Evolutionary conservation across 2,329 filamentous ascomycete species (phyloP), one percentile per base, ranked within the genome.

Genomic region (Acrocalymma vagum): DNA sequence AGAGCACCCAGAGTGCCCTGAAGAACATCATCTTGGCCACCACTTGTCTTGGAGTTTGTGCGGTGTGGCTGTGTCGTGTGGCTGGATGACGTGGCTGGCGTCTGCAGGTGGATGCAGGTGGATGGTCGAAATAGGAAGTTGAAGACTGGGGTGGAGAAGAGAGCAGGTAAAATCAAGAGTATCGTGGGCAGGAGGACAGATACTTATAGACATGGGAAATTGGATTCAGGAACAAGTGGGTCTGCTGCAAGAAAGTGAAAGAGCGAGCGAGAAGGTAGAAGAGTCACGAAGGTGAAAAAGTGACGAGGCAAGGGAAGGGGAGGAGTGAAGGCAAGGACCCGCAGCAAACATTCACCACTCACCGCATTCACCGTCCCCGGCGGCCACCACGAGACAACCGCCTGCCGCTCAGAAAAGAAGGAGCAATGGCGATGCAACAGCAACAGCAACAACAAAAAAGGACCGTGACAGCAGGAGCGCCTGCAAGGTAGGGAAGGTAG

Each of bases 401-500:
- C 14, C 21, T 26, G 29, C 26, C 16, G 31, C 6, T 25, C 14
- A 23, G 25, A 14, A 17, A 39, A 34, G 29, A 47, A 44, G 32
- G 40, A 42, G 43, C 25, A 32, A 41, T 44, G 34, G 42, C 33
- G 38, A 65, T 63, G 60, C 53, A 58, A 61, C 57, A 40, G 51
- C 44, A 40, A 42, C 20, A n/a, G n/a, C n/a, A n/a, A n/a, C 28
- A 43, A 47, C 38, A 16, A 31, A 32, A 40, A 59, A 47, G 53
- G 46, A 53, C 60, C 58, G 61, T 57, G 55, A 60, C 60, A 55
- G 33, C 44, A 42, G 41, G 22, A 33, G 29, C n/a, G n/a, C n/a
- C 30, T 38, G 38, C 28, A 43, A 38, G 45, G 45, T 47, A 48
- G 26, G 28, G 39, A 39, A 36, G 45, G 29, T 33, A 35, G 43